Conservation (phyloP, 495 filamentous ascomycete species). For the Parathielavia hyrcaniae region DNA sequence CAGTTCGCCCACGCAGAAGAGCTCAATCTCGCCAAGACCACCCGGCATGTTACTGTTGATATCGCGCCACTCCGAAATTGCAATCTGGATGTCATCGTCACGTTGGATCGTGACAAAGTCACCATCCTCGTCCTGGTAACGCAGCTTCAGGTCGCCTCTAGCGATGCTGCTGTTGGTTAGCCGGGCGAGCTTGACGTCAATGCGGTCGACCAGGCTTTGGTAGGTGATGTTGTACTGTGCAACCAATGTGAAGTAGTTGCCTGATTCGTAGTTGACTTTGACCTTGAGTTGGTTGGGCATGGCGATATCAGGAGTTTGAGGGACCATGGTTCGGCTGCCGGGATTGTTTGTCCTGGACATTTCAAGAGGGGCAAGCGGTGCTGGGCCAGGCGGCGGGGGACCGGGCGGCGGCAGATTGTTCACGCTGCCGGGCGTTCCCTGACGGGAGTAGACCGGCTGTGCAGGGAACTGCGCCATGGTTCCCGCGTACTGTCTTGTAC, state of each 20-base stretch:
- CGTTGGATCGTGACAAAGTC: conserved; percentile 89
- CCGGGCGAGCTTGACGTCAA: conserved; percentile 85
- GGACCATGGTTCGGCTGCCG: conserved; percentile 35
- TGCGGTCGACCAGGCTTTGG: conserved; percentile 88
- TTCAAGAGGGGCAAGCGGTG: conserved; percentile 30
- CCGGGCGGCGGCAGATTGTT: conserved; percentile 30
- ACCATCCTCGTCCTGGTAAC: conserved; percentile 87
- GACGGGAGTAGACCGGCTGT: conserved; percentile 43
- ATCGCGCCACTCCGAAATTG: conserved; percentile 88
- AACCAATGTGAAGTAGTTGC: conserved; percentile 81
- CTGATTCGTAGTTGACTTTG: conserved; percentile 78
- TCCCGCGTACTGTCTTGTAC: conserved; percentile 34
- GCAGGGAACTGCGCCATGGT: conserved; percentile 45
- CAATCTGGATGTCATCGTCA: conserved; percentile 90
- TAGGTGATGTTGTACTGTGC: conserved; percentile 90
- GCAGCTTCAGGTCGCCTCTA: conserved; percentile 68
- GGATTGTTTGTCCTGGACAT: conserved; percentile 26
- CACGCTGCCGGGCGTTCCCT: conserved; percentile 36
- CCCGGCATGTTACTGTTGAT: conserved; percentile 60
- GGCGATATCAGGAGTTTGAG: conserved; percentile 46
- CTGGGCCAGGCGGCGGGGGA: conserved; percentile 29
- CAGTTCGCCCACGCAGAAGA: conserved; percentile 52
- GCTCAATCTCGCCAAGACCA: conserved; percentile 76
- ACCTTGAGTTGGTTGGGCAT: conserved; percentile 85
- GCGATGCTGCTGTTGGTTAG: conserved; percentile 75